Evolutionary conservation across 306 rosid genomes (phyloP), one percentile per base, ranked within the genome.

Genomic region (Hylodesmum podocarpum): DNA sequence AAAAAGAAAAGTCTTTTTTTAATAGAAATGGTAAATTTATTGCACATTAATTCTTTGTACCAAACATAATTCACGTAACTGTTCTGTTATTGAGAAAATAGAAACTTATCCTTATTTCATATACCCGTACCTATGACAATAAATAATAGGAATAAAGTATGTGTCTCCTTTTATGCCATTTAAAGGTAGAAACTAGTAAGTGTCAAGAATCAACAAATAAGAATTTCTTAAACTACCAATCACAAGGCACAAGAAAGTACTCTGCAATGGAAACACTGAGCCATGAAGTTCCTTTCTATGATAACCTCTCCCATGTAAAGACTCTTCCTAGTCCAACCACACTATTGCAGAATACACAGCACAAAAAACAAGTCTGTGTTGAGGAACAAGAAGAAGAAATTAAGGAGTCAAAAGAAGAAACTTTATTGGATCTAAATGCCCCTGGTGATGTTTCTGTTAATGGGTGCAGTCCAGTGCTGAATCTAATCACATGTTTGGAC

Each of bases 381-480:
- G 76, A 83, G 9, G 87, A 80, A 37, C 79, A 85, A 50, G 72
- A 72, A 15, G 24, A 44, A 36, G 49, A 55, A 46, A 82, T 77
- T 46, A 73, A 63, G 1, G 73, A 77, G 49, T 40, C 13, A 54
- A 80, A 72, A 53, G 5, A 2, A 54, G 70, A 77, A 9, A 47
- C 77, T 74, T 49, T 44, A 18, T 54, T 85, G 36, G 86, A 91
- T 83, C 93, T 84, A 22, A 85, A 87, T 81, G 66, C 39, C 24
- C 70, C 86, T 16, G 22, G 72, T 0, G 27, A 78, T 24, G 78
- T 75, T 64, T 64, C 43, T 50, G 53, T 36, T 76, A 1, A 5
- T 33, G 51, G 66, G 15, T 69, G 55, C 51, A 82, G 50, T 37
- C 75, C 72, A 8, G 81, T 82, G 50, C 86, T 86, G 40, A 89